A percentile compares a stretch with the other conserved stretches of the same genome.
Conservation (phyloP, 1,284 basidiomycete species). For the Athelia sp. region DNA sequence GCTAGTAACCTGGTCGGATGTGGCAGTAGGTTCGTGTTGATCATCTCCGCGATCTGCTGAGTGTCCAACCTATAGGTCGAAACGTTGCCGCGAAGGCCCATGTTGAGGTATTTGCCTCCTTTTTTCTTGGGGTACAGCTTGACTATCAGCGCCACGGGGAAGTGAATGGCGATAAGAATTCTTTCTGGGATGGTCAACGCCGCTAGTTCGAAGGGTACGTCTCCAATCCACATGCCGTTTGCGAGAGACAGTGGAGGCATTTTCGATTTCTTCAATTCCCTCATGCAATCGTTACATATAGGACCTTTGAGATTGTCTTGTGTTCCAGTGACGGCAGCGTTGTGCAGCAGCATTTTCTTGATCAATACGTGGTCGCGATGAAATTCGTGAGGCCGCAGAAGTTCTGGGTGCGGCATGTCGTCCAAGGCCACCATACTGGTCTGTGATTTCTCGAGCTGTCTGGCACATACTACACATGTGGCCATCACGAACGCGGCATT, state of each 20-base stretch:
- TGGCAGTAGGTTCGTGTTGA: slow-evolving; percentile 17
- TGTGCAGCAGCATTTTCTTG: not conserved
- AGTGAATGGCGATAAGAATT: slow-evolving; percentile 21
- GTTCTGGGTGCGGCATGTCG: not conserved
- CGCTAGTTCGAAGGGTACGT: slow-evolving; percentile 17
- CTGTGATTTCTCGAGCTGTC: not conserved
- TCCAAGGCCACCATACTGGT: not conserved
- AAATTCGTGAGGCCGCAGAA: not conserved
- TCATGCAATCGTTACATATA: slow-evolving; percentile 6
- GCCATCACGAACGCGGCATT: not conserved
- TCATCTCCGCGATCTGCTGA: slow-evolving; percentile 11
- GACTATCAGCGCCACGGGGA: slow-evolving; percentile 24
- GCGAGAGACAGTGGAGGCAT: slow-evolving; percentile 21
- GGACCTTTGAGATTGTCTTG: not conserved
- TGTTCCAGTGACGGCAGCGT: not conserved
- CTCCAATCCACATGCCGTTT: slow-evolving; percentile 31
- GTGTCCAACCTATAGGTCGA: slow-evolving; percentile 11
- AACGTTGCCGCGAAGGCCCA: slow-evolving; percentile 16
- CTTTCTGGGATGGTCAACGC: slow-evolving; percentile 21
- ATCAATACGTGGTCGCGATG: not conserved
- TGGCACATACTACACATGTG: not conserved
- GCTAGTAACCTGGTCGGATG: slow-evolving; percentile 16
- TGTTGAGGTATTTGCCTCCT: slow-evolving; percentile 2
- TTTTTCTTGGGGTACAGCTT: slow-evolving; percentile 23
- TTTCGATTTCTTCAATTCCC: slow-evolving; percentile 3